These are phyloP conservation scores for Auricularia sp. DNA, from an alignment of 768 basidiomycete genomes.

Conservation along the genomic window DNA sequence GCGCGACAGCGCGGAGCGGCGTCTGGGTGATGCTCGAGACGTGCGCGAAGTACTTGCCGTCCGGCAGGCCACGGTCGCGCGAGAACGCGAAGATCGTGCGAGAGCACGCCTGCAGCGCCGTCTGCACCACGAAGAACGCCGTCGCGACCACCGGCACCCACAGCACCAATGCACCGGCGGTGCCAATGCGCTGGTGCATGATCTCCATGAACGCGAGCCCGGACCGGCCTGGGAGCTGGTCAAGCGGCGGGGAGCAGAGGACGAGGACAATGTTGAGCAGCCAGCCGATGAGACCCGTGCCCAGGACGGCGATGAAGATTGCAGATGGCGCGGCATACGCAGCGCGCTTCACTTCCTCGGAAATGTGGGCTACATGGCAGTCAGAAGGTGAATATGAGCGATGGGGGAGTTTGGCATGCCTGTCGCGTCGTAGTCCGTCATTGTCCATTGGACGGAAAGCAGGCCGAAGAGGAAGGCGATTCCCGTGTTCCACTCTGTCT, in stretches of 20 bases:
- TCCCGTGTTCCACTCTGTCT: constrained; percentile 68
- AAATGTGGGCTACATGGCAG: constrained; percentile 48
- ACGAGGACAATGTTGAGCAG: constrained; percentile 78
- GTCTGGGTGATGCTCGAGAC: constrained; percentile 55
- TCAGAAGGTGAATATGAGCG: neutral
- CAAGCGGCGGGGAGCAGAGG: constrained; percentile 70
- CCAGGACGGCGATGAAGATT: constrained; percentile 59
- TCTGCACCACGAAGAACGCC: constrained; percentile 79
- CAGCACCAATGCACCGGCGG: constrained; percentile 60
- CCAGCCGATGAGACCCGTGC: constrained; percentile 75
- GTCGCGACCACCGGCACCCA: constrained; percentile 84
- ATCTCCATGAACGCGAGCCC: constrained; percentile 73
- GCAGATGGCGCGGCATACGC: constrained; percentile 64
- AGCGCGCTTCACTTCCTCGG: constrained; percentile 71
- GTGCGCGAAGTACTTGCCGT: constrained; percentile 66
- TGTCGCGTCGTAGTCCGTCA: constrained; percentile 73
- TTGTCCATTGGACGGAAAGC: constrained; percentile 82
- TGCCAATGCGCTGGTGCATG: constrained; percentile 67
- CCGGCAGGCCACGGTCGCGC: constrained; percentile 70
- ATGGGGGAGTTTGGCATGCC: neutral
- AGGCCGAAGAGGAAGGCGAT: constrained; percentile 79
- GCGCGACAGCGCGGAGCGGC: constrained; percentile 70
- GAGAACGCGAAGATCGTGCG: constrained; percentile 80
- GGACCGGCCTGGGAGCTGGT: constrained; percentile 56
- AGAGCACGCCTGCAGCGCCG: constrained; percentile 19